phyloP scores from a whole-genome alignment of 176 grass and related monocot genomes.

The Bolboschoenus planiculmis region DNA sequence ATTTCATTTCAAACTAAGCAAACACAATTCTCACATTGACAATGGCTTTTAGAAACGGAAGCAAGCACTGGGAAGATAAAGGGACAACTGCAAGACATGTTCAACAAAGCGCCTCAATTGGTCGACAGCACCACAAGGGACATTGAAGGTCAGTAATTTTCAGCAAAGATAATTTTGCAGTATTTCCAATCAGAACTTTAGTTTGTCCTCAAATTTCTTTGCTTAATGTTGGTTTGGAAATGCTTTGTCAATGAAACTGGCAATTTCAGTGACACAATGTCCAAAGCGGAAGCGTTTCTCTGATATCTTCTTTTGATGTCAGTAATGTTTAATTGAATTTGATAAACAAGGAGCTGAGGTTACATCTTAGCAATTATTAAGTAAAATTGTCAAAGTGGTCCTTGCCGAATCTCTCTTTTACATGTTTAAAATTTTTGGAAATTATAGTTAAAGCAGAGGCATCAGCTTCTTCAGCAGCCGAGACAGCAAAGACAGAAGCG shows the following conservation, averaged over 20 bases:
- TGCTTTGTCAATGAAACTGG: neutral
- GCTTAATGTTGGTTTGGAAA: neutral
- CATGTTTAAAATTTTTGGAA: neutral
- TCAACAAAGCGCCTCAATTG: neutral
- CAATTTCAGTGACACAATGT: neutral
- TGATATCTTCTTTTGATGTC: neutral
- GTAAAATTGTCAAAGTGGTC: neutral
- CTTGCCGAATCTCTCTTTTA: neutral
- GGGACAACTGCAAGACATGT: neutral
- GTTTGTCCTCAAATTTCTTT: neutral
- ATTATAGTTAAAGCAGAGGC: neutral
- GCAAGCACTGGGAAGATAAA: neutral
- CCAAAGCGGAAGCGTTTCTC: neutral
- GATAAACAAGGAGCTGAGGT: neutral
- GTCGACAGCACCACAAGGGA: neutral
- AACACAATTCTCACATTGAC: neutral
- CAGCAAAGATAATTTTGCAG: neutral
- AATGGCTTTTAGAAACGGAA: neutral
- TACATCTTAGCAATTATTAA: neutral
- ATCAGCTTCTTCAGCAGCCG: neutral
- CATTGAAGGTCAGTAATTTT: neutral
- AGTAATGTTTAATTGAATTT: neutral
- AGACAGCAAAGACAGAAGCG: neutral
- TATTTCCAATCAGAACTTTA: neutral
- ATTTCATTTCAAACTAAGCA: neutral